Evolutionary conservation across 176 grass and related monocot genomes (phyloP).

Genomic region (Juncus inflexus): DNA sequence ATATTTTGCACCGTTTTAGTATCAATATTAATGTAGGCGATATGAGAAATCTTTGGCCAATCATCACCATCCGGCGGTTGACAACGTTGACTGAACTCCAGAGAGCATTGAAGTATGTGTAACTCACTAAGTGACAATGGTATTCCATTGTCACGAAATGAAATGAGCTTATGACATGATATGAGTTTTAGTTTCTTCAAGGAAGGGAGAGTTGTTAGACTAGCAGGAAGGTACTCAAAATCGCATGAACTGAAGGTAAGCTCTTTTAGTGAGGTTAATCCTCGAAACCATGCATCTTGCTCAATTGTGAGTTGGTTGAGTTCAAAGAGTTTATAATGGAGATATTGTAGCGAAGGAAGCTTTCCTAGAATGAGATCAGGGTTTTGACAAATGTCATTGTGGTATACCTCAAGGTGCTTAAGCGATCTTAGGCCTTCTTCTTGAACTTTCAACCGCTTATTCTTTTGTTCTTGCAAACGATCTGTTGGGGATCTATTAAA

Average conservation of each 20-base stretch:
- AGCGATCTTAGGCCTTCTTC: constrained; percentile 20
- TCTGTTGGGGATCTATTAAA: neutral
- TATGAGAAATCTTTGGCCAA: constrained; percentile 19
- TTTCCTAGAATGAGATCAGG: constrained; percentile 8
- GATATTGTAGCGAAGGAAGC: constrained; percentile 8
- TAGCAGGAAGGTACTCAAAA: neutral
- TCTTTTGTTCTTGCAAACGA: constrained; percentile 9
- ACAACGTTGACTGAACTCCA: neutral
- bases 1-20: neutral
- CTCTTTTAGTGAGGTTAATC: constrained; percentile 15
- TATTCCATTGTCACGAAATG: constrained; percentile 2
- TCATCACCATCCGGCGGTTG: neutral
- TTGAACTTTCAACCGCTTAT: neutral
- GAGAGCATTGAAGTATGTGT: constrained; percentile 3
- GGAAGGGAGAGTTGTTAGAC: neutral
- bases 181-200: constrained; percentile 16
- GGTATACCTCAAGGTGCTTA: neutral
- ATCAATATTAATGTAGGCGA: constrained; percentile 8
- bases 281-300: constrained; percentile 12
- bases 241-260: neutral
- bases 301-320: neutral
- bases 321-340: neutral
- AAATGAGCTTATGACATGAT: neutral
- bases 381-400: neutral
- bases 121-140: constrained; percentile 11